Percentiles rank a stretch among this genome's conserved stretches.
Evolutionary conservation across 768 basidiomycete genomes (phyloP).

Genomic region (Amyloporia xantha): DNA sequence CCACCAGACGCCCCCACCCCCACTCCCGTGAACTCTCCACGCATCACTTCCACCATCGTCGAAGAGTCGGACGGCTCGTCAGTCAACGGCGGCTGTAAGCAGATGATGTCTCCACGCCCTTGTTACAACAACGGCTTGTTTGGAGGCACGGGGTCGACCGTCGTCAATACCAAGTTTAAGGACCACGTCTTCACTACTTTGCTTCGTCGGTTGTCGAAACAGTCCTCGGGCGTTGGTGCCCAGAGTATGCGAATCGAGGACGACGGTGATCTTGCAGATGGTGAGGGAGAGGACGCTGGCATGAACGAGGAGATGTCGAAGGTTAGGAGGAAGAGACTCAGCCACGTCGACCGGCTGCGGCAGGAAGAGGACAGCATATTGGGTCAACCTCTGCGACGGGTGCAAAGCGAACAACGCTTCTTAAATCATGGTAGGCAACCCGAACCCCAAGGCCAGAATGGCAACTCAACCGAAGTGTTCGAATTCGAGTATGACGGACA

Average conservation of each 20-base stretch:
- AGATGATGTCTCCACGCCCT: constrained; percentile 9
- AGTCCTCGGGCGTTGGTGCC: constrained; percentile 26
- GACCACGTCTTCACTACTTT: constrained; percentile 94
- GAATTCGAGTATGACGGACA: constrained; percentile 20
- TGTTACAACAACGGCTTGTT: constrained; percentile 42
- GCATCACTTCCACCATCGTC: constrained; percentile 1
- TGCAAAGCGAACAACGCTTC: constrained; percentile 57
- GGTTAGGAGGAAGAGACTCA: constrained; percentile 33
- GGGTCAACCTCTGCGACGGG: constrained; percentile 45
- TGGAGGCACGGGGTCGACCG: constrained; percentile 87
- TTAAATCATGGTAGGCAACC: constrained; percentile 19
- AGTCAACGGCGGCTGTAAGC: background rate
- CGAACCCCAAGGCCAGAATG: constrained; percentile 28
- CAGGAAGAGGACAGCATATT: constrained; percentile 33
- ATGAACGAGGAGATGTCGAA: constrained; percentile 13
- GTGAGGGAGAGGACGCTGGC: constrained; percentile 28
- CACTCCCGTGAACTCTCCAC: constrained; percentile 25
- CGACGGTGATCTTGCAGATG: constrained; percentile 31
- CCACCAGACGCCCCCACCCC: constrained; percentile 7
- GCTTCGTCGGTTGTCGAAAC: constrained; percentile 63
- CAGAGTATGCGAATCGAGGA: constrained; percentile 24
- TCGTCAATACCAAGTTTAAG: constrained; percentile 89
- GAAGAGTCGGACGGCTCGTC: background rate
- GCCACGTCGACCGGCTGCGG: constrained; percentile 33
- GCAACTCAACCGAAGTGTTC: constrained; percentile 24